Evolutionary conservation across 2,329 filamentous ascomycete genomes (phyloP).

Genomic region (Trichoderma atroviride): DNA sequence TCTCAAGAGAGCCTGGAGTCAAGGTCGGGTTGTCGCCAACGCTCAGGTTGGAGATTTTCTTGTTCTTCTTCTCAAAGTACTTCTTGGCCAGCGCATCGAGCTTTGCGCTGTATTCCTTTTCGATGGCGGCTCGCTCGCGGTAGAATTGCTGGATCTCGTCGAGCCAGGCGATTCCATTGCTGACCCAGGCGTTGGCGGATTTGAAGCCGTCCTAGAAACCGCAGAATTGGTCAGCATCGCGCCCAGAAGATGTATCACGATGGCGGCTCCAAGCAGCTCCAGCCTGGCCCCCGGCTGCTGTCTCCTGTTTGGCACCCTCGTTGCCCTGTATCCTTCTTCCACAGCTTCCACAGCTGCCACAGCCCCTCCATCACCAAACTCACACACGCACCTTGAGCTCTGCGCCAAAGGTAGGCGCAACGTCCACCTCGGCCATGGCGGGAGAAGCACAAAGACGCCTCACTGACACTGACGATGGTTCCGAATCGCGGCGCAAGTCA

Average conservation of each 20-base stretch:
- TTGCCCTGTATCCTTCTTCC: background rate
- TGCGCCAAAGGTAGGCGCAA: constrained; percentile 83
- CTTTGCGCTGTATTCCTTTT: constrained; percentile 95
- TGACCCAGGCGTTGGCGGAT: constrained; percentile 88
- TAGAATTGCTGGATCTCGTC: constrained; percentile 98
- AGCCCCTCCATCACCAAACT: background rate
- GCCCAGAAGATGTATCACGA: background rate
- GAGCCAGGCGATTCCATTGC: constrained; percentile 88
- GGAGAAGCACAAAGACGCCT: constrained; percentile 6
- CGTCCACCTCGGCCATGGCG: constrained; percentile 79
- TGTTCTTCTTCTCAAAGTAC: constrained; percentile 96
- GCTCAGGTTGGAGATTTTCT: constrained; percentile 82
- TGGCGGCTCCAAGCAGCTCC: background rate
- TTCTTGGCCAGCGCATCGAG: constrained; percentile 87
- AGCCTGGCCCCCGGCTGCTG: background rate
- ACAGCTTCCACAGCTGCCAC: background rate
- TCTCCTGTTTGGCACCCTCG: background rate
- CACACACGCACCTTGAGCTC: constrained; percentile 77
- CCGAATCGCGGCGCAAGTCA: constrained; percentile 24
- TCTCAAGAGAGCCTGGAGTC: constrained; percentile 94
- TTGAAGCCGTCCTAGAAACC: constrained; percentile 85
- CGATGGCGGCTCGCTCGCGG: constrained; percentile 87
- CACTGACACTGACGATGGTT: background rate
- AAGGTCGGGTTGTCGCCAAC: constrained; percentile 91
- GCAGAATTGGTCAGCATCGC: background rate